Evolutionary conservation across 257 asterid species (phyloP), one percentile per base, ranked within the genome.

Genomic region (Oldenlandia corymbosa): DNA sequence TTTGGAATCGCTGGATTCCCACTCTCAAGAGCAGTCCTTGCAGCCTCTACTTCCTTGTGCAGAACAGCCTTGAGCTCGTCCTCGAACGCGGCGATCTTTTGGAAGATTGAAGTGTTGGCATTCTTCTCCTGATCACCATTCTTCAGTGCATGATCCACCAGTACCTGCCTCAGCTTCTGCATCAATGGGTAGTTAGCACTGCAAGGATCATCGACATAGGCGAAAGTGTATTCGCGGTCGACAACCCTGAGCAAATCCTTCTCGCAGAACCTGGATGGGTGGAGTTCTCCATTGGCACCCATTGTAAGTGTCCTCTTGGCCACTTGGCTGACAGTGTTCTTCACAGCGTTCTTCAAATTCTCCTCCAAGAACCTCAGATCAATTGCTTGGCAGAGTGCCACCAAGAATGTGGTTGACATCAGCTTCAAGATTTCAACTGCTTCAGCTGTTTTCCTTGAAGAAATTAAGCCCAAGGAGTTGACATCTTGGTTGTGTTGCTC

Each of bases 401-500:
- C 71, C 0, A 80, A 73, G 67, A 46, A 80, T 2, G 85, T 77
- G 20, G 83, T 68, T 0, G 81, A 72, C 81, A 80, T 80, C 0
- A 80, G 83, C 71, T 80, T 77, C 68, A 80, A 37, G 64, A 80
- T 77, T 10, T 77, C 83, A 0, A 80, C 71, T 6, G 85, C 76
- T 42, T 80, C 85, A 0, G 73, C 79, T 9, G 85, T 80, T 62
- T 80, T 80, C 32, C 83, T 68, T 2, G 86, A 69, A 27, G 86
- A 81, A 51, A 81, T 81, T 17, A 81, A 58, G 7, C 86, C 86
- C 27, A 81, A 65, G 9, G 83, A 78, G 72, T 81, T 81, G 32
- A 81, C 81, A 28, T 78, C 86, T 73, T 81, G 86, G 73, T 81
- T 81, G 81, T 81, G 83, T 69, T 78, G 86, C 68, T 81, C 86